Evolutionary conservation across 2,329 filamentous ascomycete genomes (phyloP), one percentile per base, ranked within the genome.

Genomic region (Trichoderma sp.): DNA sequence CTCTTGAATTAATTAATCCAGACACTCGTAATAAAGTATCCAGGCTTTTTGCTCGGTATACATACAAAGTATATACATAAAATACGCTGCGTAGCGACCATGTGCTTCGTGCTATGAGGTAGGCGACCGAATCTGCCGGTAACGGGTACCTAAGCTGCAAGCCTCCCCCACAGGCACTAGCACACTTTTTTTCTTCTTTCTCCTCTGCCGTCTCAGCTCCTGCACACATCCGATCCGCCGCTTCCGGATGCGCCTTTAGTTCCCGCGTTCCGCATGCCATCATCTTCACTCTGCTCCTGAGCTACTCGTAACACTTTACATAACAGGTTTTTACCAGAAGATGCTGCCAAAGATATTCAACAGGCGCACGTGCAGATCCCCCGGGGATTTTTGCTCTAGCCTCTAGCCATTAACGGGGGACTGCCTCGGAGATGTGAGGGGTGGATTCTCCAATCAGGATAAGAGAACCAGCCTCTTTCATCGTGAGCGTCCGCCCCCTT

Each of bases 211-310:
- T 14, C 3, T 21, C 67, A 33, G 45, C 21, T 21, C n/a, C 24
- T 33, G 14, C 21, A 31, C 66, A 38, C 31, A 59, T 27, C 66
- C 21, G 29, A 50, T 67, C 71, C 71, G 71, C 71, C 53, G 45
- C 63, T 59, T 74, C 71, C 71, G 71, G 62, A 33, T 56, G 31
- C 45, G n/a, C 60, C 64, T 73, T 38, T 73, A 73, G 71, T 73
- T 65, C 60, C 71, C 71, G 35, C 45, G 41, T 35, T 38, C 45
- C 71, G 31, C 63, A 50, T 74, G 53, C 50, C 71, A 60, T 60
- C 38, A 59, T 45, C 41, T 35, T 11, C 1, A 18, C 27, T 38
- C 60, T 27, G n/a, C 33, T n/a, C 63, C 50, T 45, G 71, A 74
- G 63, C 63, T 62, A 67, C 38, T 74, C 53, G 27, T 66, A 9